These are phyloP conservation scores for Hirsutella thompsonii DNA, from an alignment of 2,329 filamentous ascomycete species.

Conservation along the genomic window DNA sequence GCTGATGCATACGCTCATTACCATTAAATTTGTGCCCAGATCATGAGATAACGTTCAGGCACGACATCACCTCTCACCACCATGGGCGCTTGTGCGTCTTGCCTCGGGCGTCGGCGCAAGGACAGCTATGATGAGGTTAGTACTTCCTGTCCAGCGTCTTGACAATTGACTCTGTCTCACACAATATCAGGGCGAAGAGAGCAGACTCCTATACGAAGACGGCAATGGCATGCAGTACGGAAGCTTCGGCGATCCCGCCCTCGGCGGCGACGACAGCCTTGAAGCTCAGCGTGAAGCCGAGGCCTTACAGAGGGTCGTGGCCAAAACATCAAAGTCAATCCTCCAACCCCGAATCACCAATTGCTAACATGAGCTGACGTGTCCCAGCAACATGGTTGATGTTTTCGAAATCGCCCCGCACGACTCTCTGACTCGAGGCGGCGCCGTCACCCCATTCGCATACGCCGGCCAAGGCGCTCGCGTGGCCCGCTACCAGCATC, in stretches of 20 bases:
- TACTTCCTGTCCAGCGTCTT: background rate
- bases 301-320: conserved; percentile 49
- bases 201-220: conserved; percentile 48
- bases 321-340: conserved; percentile 49
- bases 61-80: conserved; percentile 2
- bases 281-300: conserved; percentile 53
- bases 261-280: conserved; percentile 43
- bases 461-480: conserved; percentile 43
- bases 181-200: conserved; percentile 39
- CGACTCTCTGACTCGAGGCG: conserved; percentile 23
- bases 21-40: no score
- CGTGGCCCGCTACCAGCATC: conserved; percentile 45
- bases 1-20: no score
- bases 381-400: conserved; percentile 49
- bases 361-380: background rate
- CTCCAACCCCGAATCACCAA: background rate
- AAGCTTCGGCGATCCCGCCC: conserved; percentile 44
- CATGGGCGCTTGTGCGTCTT: conserved; percentile 52
- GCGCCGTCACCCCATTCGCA: conserved; percentile 25
- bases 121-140: conserved; percentile 43
- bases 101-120: conserved; percentile 37
- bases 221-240: conserved; percentile 46
- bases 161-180: no score
- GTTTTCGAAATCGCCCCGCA: conserved; percentile 52
- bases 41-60: background rate